Conservation (phyloP, 1,139 yeast species). For the Diutina sp. region DNA sequence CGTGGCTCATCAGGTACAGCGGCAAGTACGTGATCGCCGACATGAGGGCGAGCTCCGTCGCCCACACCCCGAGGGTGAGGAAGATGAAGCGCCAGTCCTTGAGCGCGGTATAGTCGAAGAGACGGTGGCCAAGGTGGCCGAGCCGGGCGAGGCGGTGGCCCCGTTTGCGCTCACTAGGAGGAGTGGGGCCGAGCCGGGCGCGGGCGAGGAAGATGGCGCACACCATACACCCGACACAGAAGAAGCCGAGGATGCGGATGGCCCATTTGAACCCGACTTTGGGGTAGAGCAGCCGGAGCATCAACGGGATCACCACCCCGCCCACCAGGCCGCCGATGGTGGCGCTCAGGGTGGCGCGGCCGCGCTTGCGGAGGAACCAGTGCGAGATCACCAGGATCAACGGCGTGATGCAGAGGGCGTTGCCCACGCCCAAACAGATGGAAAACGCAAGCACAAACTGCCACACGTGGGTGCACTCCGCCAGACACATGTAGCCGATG, state of each 20-base stretch:
- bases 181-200: not conserved
- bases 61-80: constrained; percentile 5
- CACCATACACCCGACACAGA: not conserved
- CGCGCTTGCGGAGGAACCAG: constrained; percentile 12
- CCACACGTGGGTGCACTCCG: constrained; percentile 11
- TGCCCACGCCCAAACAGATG: constrained; percentile 16
- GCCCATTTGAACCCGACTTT: constrained; percentile 19
- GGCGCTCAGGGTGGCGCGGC: constrained; percentile 14
- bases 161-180: not conserved
- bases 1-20: constrained; percentile 34
- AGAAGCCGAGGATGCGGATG: constrained; percentile 13
- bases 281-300: constrained; percentile 12
- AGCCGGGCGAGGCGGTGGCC: not conserved
- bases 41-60: constrained; percentile 6
- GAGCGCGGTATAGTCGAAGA: constrained; percentile 3
- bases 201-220: not conserved
- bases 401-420: constrained; percentile 45
- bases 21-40: constrained; percentile 31
- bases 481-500: constrained; percentile 14
- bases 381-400: constrained; percentile 28
- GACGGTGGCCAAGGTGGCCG: not conserved
- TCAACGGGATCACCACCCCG: constrained; percentile 15
- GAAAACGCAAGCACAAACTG: constrained; percentile 16
- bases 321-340: constrained; percentile 20
- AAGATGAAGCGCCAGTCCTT: constrained; percentile 4